Conservation (phyloP, 2,329 filamentous ascomycete species). For the Clonostachys sp. region DNA sequence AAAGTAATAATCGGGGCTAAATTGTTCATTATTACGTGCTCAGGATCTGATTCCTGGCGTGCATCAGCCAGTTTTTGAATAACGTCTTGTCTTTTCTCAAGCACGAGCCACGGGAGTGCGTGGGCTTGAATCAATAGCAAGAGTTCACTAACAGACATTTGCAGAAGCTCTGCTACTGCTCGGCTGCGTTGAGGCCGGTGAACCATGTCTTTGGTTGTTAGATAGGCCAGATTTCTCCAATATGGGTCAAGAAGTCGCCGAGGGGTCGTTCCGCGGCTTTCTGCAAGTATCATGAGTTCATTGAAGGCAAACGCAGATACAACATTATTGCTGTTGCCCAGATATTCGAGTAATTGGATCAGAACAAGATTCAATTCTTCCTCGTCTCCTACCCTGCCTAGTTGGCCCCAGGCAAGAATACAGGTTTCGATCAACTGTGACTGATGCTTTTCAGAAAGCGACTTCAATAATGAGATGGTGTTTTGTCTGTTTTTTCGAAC, state of each 20-base stretch:
- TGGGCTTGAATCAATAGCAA: conserved; percentile 72
- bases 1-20: conserved; percentile 54
- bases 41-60: conserved; percentile 63
- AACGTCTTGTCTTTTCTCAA: conserved; percentile 72
- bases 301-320: conserved; percentile 78
- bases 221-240: conserved; percentile 81
- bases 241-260: conserved; percentile 76
- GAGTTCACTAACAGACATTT: conserved; percentile 70
- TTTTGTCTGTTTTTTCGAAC: conserved; percentile 52
- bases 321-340: conserved; percentile 78
- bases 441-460: conserved; percentile 64
- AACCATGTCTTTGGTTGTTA: conserved; percentile 76
- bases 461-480: conserved; percentile 66
- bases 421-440: conserved; percentile 74
- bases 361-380: conserved; percentile 85
- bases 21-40: conserved; percentile 54
- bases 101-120: conserved; percentile 81
- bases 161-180: conserved; percentile 75
- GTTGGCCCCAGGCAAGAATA: conserved; percentile 79
- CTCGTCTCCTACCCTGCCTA: conserved; percentile 72
- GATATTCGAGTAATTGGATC: conserved; percentile 77
- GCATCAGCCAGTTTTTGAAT: conserved; percentile 78
- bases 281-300: conserved; percentile 72
- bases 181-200: conserved; percentile 77
- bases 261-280: conserved; percentile 55